Evolutionary conservation across 23 red algal species (phyloP), one percentile per base, ranked within the genome.

Genomic region (Cyanidium caldarium): DNA sequence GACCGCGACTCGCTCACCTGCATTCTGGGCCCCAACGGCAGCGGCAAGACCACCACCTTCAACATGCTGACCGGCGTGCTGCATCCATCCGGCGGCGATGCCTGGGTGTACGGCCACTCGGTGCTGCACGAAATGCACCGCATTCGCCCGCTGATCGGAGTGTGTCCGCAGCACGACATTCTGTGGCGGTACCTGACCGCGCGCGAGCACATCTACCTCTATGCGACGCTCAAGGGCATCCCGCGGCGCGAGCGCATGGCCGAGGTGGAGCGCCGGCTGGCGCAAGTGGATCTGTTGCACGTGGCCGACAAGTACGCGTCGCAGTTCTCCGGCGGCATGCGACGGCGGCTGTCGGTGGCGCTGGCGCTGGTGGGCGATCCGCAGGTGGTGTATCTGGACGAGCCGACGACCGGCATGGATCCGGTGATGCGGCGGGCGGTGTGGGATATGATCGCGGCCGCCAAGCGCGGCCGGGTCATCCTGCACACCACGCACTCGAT

Each of bases 111-210:
- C 41, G 82, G 82, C 15, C 40, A 69, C 37, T 81, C 75, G 40
- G 77, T 94, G 12, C 39, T 67, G 0, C n/a, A 81, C 19, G 61
- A 86, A 44, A 72, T 65, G 41, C 57, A 28, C 16, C 67, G 65
- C 0, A 67, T 94, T n/a, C 81, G 88, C 34, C 83, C 76, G 42
- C 33, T 86, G 42, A 76, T 94, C 33, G 88, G 88, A 12, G 81
- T 94, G 20, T 94, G 88, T 51, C 88, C 88, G 25, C 88, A 94
- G 72, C 83, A 86, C 65, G 88, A 94, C 58, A 45, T 94, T 38
- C 70, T 65, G 36, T 94, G 75, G 74, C 73, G 80, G 23, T 66
- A 78, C 25, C 77, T 94, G 14, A 94, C 88, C 0, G 88, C 73
- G 15, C 75, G 68, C 21, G 88, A 94, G 65, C 88, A 94, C 65